Conservation (phyloP, 495 filamentous ascomycete genomes). For the Penicillium silybi region DNA sequence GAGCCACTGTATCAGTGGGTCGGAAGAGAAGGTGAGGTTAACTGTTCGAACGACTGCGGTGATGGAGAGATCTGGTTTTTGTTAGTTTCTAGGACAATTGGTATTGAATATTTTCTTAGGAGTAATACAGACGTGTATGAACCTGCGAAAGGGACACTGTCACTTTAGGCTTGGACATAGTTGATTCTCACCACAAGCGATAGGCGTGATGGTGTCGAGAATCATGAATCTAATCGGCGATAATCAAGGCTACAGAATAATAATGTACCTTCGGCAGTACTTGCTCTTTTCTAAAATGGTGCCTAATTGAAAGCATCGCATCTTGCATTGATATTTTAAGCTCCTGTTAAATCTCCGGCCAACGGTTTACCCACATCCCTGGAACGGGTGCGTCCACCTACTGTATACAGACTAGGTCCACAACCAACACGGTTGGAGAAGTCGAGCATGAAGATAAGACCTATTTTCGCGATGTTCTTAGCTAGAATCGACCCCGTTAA, state of each 20-base stretch:
- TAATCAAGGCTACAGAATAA: neutral
- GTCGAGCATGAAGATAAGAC: neutral
- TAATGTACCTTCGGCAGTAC: neutral
- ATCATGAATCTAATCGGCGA: neutral
- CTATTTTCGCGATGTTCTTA: neutral
- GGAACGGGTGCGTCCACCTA: neutral
- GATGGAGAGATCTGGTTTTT: conserved; percentile 9
- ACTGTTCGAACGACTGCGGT: conserved; percentile 19
- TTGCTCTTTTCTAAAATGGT: neutral
- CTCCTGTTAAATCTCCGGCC: neutral
- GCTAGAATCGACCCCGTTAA: neutral
- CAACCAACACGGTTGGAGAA: neutral
- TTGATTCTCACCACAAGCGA: neutral
- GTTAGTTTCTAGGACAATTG: neutral
- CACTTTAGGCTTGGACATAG: neutral
- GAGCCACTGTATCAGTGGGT: conserved; percentile 29
- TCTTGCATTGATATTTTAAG: neutral
- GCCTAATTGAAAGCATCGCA: neutral
- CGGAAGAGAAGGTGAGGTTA: conserved; percentile 23
- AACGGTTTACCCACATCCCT: neutral
- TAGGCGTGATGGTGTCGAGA: neutral
- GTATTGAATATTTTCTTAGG: neutral
- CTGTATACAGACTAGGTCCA: neutral
- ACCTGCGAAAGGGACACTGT: conserved; percentile 7
- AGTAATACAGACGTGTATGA: conserved; percentile 1